A percentile compares a stretch with the other conserved stretches of the same genome.
Evolutionary conservation across 164 flowering plant genomes (phyloP).

Genomic region (Cinnamomum micranthum): DNA sequence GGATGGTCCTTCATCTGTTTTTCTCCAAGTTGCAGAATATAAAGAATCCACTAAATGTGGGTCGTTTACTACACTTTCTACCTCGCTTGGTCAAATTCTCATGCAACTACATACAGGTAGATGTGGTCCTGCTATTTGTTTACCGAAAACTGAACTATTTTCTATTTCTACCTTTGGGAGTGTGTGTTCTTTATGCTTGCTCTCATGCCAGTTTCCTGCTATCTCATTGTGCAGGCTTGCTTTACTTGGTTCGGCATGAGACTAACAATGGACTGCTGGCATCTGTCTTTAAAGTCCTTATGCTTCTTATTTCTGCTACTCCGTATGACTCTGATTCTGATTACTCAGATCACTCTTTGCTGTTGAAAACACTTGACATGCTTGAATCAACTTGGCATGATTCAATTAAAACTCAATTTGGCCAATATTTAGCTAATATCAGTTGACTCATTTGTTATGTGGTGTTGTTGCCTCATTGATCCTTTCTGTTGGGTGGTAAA

Average conservation of each 20-base stretch:
- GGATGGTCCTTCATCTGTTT: conserved; percentile 73
- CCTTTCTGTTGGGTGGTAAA: too few relatives aligned
- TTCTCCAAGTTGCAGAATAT: conserved; percentile 87
- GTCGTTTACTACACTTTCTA: conserved; percentile 79
- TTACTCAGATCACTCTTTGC: background rate
- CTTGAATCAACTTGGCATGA: too few relatives aligned
- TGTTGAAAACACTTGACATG: too few relatives aligned
- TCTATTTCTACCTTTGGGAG: background rate
- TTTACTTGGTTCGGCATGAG: conserved; percentile 65
- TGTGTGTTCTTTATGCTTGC: background rate
- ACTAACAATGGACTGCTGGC: conserved; percentile 63
- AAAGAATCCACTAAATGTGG: conserved; percentile 65
- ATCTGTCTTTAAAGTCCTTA: conserved; percentile 69
- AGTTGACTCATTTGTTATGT: too few relatives aligned
- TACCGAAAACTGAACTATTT: background rate
- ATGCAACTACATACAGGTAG: conserved; percentile 91
- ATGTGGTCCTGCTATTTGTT: background rate
- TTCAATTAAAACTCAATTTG: too few relatives aligned
- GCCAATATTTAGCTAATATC: too few relatives aligned
- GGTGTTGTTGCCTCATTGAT: too few relatives aligned
- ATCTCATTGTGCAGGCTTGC: conserved; percentile 49
- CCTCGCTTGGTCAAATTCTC: conserved; percentile 79
- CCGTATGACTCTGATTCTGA: conserved; percentile 57
- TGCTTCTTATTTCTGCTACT: conserved; percentile 75
- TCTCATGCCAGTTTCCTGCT: background rate